Evolutionary conservation across 345 rosid species (phyloP), one percentile per base, ranked within the genome.

Genomic region (Eucalyptus caleyi): DNA sequence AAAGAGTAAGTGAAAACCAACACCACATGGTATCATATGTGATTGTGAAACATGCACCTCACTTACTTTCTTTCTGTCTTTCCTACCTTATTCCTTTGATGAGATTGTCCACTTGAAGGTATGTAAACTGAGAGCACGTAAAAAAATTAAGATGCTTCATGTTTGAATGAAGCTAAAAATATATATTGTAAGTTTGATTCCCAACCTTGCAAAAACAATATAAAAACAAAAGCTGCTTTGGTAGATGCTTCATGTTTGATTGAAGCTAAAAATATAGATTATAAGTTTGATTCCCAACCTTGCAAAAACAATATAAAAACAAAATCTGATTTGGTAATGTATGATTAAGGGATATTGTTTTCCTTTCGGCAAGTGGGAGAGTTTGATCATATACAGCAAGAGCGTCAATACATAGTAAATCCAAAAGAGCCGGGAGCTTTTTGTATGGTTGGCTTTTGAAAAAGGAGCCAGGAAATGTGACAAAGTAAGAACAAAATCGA

Each of bases 31-130:
- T 62, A 27, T 30, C 32, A 6, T 62, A 62, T 27, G 32, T 30
- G 69, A 62, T 62, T 0, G 16, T 0, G 30, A 56, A 56, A 24
- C 30, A 56, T 24, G 14, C 30, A 24, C 62, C 9, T 56, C 62
- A 56, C 62, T 4, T 24, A 0, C 69, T 62, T 62, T 24, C 62
- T 24, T 56, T 24, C 62, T 56, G 62, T 56, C 30, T 56, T 56
- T 56, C 62, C 30, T 56, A 56, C 62, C 62, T 56, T 56, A 56
- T 56, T 24, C 62, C 62, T 56, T 56, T 26, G 30, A 56, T 26
- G 62, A 56, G 30, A 56, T 24, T 56, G 30, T 62, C 32, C 32
- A 56, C 62, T 24, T 24, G 30, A 53, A 53, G 59, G 59, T 53
- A 53, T 21, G 59, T 19, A 21, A 53, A 53, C 26, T 53, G 59